These are phyloP conservation scores for Phanerochaete sordida DNA, from an alignment of 768 basidiomycete genomes.

Conservation along the genomic window DNA sequence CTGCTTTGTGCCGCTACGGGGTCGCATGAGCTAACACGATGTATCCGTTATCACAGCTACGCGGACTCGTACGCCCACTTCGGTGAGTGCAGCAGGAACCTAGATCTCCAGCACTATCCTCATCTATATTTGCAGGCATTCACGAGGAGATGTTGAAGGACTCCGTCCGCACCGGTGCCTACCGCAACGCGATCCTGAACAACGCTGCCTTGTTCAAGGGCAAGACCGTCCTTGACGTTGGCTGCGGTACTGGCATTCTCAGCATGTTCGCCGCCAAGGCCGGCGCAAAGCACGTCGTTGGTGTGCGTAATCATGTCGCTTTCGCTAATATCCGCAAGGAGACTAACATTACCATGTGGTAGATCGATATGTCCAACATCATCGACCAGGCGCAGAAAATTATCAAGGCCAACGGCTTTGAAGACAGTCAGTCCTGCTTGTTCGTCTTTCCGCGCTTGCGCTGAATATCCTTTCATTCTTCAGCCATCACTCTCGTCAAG, in stretches of 20 bases:
- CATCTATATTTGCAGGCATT: slow-evolving; percentile 56
- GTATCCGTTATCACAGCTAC: slow-evolving; percentile 52
- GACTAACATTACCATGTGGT: not conserved
- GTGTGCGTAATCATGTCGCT: slow-evolving; percentile 47
- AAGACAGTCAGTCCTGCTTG: slow-evolving; percentile 67
- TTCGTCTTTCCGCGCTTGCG: not conserved
- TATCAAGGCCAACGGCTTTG: slow-evolving; percentile 93
- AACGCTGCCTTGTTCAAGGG: slow-evolving; percentile 94
- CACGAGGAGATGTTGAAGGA: slow-evolving; percentile 99
- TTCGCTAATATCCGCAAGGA: no score
- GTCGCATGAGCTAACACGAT: no score
- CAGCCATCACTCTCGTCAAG: slow-evolving; percentile 93
- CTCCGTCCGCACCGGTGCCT: slow-evolving; percentile 89
- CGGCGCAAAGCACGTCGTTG: slow-evolving; percentile 90
- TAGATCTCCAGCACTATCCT: not conserved
- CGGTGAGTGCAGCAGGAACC: slow-evolving; percentile 43
- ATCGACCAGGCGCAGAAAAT: slow-evolving; percentile 99
- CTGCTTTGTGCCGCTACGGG: no score
- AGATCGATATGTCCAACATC: slow-evolving; percentile 99
- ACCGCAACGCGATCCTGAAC: slow-evolving; percentile 91
- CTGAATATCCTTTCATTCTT: not conserved
- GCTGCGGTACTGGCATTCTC: slow-evolving; percentile 96
- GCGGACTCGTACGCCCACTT: slow-evolving; percentile 97
- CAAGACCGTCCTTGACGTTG: slow-evolving; percentile 96
- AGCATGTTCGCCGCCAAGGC: slow-evolving; percentile 98